These are phyloP conservation scores for Backusella circina DNA, from an alignment of 192 early-diverging fungal species.

Conservation along the genomic window DNA sequence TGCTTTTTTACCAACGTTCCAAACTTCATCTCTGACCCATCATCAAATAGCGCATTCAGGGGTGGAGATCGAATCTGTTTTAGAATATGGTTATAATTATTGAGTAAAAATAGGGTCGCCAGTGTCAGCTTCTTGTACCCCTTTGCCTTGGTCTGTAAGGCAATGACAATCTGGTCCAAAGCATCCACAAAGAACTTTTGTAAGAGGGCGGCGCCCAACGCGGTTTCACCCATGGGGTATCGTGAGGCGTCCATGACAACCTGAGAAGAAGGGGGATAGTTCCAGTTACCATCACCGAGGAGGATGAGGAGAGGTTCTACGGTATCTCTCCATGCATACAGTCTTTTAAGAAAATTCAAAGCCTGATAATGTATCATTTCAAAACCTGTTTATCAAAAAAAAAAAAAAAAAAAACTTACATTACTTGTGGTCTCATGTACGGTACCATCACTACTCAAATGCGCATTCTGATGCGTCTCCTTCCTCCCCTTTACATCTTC, in stretches of 20 bases:
- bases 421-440: slow-evolving; percentile 80
- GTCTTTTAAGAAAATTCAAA: slow-evolving; percentile 60
- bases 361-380: slow-evolving; percentile 49
- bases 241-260: not conserved
- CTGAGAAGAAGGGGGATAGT: slow-evolving; percentile 20
- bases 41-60: slow-evolving; percentile 43
- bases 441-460: slow-evolving; percentile 73
- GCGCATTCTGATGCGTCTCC: slow-evolving; percentile 35
- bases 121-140: slow-evolving; percentile 71
- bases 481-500: slow-evolving; percentile 65
- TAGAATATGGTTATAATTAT: slow-evolving; percentile 77
- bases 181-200: slow-evolving; percentile 43
- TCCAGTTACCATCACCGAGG: slow-evolving; percentile 58
- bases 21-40: slow-evolving; percentile 44
- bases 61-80: slow-evolving; percentile 58
- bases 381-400: not conserved
- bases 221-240: not conserved
- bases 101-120: slow-evolving; percentile 71
- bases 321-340: slow-evolving; percentile 50
- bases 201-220: slow-evolving; percentile 17
- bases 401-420: slow-evolving; percentile 43
- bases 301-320: slow-evolving; percentile 51
- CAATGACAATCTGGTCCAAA: slow-evolving; percentile 52
- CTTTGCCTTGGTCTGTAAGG: slow-evolving; percentile 67
- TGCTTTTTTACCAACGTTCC: slow-evolving; percentile 52